Evolutionary conservation across 371 early-diverging fungal species (phyloP).

Genomic region (Mucor ambiguus): DNA sequence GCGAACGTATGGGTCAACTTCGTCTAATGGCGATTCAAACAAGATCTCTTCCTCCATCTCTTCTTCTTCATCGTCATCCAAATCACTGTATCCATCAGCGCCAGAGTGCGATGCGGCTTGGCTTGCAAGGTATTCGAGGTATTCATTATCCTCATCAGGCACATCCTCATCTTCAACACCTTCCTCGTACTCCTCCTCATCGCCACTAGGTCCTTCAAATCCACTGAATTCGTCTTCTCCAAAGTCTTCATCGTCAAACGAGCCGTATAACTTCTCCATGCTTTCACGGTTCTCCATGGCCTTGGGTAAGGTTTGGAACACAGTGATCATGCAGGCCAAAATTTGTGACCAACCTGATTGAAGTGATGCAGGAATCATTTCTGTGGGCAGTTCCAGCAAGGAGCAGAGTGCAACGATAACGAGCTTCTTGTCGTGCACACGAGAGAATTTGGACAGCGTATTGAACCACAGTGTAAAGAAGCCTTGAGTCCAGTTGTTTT

Average conservation of each 20-base stretch:
- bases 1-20: conserved; percentile 78
- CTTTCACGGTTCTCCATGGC: conserved; percentile 77
- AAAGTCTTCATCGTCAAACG: conserved; percentile 66
- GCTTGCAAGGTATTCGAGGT: conserved; percentile 66
- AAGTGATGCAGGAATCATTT: conserved; percentile 70
- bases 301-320: conserved; percentile 77
- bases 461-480: conserved; percentile 86
- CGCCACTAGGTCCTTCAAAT: conserved; percentile 41
- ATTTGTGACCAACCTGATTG: conserved; percentile 75
- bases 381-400: conserved; percentile 71
- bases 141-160: conserved; percentile 61
- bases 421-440: conserved; percentile 94
- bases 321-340: conserved; percentile 60
- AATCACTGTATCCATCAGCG: conserved; percentile 52
- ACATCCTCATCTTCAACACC: conserved; percentile 61
- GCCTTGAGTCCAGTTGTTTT: conserved; percentile 70
- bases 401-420: conserved; percentile 80
- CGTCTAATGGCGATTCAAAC: conserved; percentile 86
- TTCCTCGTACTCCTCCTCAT: conserved; percentile 43
- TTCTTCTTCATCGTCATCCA: conserved; percentile 48
- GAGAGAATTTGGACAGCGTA: conserved; percentile 66
- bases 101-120: conserved; percentile 45
- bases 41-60: conserved; percentile 80
- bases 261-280: conserved; percentile 65
- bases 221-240: conserved; percentile 53